A percentile compares a stretch with the other conserved stretches of the same genome.
Evolutionary conservation across 306 rosid genomes (phyloP).

Genomic region (Medicago truncatula): DNA sequence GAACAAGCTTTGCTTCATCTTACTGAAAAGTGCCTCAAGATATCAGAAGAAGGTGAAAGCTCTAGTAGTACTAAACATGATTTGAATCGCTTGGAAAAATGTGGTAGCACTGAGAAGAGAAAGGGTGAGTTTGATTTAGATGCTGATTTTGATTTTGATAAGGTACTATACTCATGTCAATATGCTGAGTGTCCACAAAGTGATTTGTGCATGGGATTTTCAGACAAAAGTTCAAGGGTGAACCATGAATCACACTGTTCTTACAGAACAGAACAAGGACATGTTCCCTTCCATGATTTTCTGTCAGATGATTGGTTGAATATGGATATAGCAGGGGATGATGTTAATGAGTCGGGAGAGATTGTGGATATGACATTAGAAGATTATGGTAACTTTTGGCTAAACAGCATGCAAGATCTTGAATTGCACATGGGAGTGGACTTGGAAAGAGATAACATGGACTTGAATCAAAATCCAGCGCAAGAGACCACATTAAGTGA

Average conservation of each 20-base stretch:
- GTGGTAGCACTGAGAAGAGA: constrained; percentile 40
- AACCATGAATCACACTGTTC: constrained; percentile 42
- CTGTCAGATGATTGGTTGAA: constrained; percentile 54
- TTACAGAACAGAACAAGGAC: neutral
- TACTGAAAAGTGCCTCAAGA: too few relatives aligned
- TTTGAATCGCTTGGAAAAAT: neutral
- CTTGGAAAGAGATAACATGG: constrained; percentile 21
- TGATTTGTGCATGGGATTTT: constrained; percentile 43
- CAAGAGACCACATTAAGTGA: constrained; percentile 34
- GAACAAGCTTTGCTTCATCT: too few relatives aligned
- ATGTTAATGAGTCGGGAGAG: constrained; percentile 20
- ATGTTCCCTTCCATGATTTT: constrained; percentile 15
- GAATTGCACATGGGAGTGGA: constrained; percentile 38
- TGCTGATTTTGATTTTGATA: neutral
- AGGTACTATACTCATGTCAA: constrained; percentile 40
- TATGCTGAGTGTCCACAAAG: constrained; percentile 38
- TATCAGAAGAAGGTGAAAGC: neutral
- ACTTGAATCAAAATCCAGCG: constrained; percentile 31
- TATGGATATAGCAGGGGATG: constrained; percentile 42
- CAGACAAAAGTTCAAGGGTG: constrained; percentile 48
- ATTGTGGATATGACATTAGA: constrained; percentile 17
- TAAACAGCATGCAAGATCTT: constrained; percentile 37
- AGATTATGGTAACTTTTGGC: constrained; percentile 47
- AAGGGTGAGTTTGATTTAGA: constrained; percentile 36
- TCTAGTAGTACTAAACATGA: constrained; percentile 3